Evolutionary conservation across 169 alveolate genomes (phyloP).

Genomic region (Cryptosporidium muris): DNA sequence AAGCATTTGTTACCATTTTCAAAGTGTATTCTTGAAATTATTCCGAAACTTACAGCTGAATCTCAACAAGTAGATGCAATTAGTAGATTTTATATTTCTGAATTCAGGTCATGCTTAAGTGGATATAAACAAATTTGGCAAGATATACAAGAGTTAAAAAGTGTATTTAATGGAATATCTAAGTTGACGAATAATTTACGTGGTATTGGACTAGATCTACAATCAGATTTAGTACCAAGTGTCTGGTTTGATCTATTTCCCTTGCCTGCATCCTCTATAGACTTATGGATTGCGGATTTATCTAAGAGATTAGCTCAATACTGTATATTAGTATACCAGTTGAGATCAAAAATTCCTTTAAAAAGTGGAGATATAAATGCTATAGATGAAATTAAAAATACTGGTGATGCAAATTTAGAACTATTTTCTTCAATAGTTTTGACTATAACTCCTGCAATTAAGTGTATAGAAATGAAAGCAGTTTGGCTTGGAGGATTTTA

Average conservation of each 20-base stretch:
- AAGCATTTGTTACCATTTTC: conserved; percentile 2
- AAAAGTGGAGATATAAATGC: background rate
- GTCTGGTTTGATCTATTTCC: conserved; percentile 19
- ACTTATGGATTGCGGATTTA: conserved; percentile 22
- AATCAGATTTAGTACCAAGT: conserved; percentile 44
- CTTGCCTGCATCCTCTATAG: conserved; percentile 1
- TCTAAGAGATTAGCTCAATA: conserved; percentile 24
- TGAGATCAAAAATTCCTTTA: background rate
- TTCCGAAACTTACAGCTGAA: background rate
- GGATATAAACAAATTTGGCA: conserved; percentile 46
- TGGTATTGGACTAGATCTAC: conserved; percentile 30
- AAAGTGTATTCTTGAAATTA: background rate
- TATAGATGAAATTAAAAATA: background rate
- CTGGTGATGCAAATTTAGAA: background rate
- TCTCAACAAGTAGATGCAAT: conserved; percentile 6
- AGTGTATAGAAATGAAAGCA: background rate
- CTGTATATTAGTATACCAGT: background rate
- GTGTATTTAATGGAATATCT: conserved; percentile 1
- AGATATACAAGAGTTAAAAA: conserved; percentile 1
- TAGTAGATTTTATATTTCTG: conserved; percentile 17
- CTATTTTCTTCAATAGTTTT: conserved; percentile 4
- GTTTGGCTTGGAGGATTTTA: conserved; percentile 45
- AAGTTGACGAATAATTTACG: conserved; percentile 30
- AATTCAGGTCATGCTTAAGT: background rate
- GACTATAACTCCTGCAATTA: conserved; percentile 12